phyloP scores from a whole-genome alignment of 2,329 filamentous ascomycete species.

The Phaeosphaeriaceae sp. region DNA sequence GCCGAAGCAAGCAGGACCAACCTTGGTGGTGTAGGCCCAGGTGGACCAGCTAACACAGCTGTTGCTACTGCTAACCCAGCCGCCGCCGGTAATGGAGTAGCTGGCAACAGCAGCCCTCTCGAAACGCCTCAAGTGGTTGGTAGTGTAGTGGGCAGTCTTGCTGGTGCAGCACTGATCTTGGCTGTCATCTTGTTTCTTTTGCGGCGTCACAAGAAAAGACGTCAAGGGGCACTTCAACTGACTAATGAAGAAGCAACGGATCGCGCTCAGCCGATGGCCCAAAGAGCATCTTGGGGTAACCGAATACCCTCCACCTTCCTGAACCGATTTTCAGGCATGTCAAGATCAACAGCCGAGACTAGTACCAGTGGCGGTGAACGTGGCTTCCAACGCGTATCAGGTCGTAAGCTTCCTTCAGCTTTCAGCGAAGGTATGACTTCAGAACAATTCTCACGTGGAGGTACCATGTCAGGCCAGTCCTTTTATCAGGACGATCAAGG shows the following conservation, averaged over 20 bases:
- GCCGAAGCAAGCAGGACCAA: slow-evolving; percentile 11
- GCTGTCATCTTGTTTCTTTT: slow-evolving; percentile 60
- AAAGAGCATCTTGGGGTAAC: slow-evolving; percentile 45
- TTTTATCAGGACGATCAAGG: slow-evolving; percentile 55
- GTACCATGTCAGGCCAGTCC: slow-evolving; percentile 46
- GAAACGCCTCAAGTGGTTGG: slow-evolving; percentile 64
- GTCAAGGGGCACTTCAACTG: slow-evolving; percentile 38
- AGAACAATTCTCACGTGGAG: slow-evolving; percentile 41
- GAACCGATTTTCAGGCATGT: slow-evolving; percentile 48
- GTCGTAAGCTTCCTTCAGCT: slow-evolving; percentile 56
- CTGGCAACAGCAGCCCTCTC: slow-evolving; percentile 34
- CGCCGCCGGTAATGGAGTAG: slow-evolving; percentile 9
- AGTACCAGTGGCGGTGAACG: slow-evolving; percentile 48
- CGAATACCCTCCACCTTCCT: slow-evolving; percentile 49
- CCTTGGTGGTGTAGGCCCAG: slow-evolving; percentile 14
- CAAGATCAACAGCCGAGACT: slow-evolving; percentile 44
- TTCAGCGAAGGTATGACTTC: slow-evolving; percentile 57
- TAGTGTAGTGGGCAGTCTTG: slow-evolving; percentile 67
- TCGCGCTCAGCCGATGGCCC: slow-evolving; percentile 47
- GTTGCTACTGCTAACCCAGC: slow-evolving; percentile 20
- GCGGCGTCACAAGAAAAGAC: slow-evolving; percentile 56
- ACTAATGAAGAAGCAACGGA: slow-evolving; percentile 34
- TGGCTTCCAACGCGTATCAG: slow-evolving; percentile 56
- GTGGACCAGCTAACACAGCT: slow-evolving; percentile 23
- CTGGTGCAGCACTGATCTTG: slow-evolving; percentile 60